Evolutionary conservation across 371 early-diverging fungal species (phyloP), one percentile per base, ranked within the genome.

Genomic region (Mucor mucedo): DNA sequence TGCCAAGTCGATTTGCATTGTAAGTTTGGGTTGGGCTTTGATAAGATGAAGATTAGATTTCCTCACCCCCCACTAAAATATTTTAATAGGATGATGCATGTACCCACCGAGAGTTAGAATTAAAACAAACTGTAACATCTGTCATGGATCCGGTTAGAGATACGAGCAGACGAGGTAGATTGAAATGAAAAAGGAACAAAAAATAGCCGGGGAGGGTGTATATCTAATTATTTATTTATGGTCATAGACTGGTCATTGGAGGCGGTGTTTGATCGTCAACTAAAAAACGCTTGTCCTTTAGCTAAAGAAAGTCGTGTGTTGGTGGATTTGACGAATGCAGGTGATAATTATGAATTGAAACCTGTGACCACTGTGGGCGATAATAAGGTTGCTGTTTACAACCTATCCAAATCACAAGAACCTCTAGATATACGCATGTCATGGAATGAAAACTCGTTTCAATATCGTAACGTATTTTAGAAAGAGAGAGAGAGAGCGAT

Each of bases 91-190:
- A 72, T 61, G 72, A 67, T 8, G 38, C 21, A 0, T 77, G 78
- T 52, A 71, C 54, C 16, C 52, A 68, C 13, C 70, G 76, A 14
- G 39, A 32, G 8, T 49, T 82, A 39, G 74, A 75, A 48, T 65
- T 93, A 27, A 66, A 71, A 3, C 93, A 93, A 68, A 86, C 89
- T 1, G 75, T 93, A 10, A 81, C 89, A 0, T 84, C 90, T 4
- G 91, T 93, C 0, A 73, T 91, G 58, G 91, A 93, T 78, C 90
- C 91, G 4, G 82, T 90, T 3, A 77, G 91, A 47, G 76, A 82
- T 11, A 79, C 83, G 27, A 76, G 82, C 13, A 75, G 84, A 14
- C 69, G 84, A 75, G 87, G 85, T 82, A 65, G 63, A 28, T 29
- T 49, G 6, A 21, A 21, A 21, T 21, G 21, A 21, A 35, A 35